Base-by-base conservation (phyloP, 2,329 filamentous ascomycete genomes). In the Nectriaceae sp. region DNA sequence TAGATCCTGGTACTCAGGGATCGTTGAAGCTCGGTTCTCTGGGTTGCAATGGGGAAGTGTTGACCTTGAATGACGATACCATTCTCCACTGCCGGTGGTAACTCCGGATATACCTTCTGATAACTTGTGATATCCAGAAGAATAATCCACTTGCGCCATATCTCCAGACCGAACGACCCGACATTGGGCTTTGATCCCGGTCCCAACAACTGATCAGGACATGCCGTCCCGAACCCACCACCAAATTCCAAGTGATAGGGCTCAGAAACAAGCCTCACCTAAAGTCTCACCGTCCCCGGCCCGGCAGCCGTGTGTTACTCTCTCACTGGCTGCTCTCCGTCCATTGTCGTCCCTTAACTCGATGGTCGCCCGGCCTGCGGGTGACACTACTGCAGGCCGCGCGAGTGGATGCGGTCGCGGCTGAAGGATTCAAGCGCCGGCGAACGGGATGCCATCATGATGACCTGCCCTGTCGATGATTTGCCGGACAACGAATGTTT, bases 281-380 rank as follows among this genome's bases (percentile, higher is more conserved):
- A 29, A 37, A n/a, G 51, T 53, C 57, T 33, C 47, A 45, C 45
- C 46, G 37, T 11, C n/a, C 50, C 46, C 49, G 37, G 46, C 38
- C 29, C 31, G 29, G 41, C 42, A 51, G 59, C 47, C 59, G 59
- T 62, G 57, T 62, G 59, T 62, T 62, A 51, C 48, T 42, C 46
- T 42, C 49, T 59, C 33, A 62, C 20, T 62, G 57, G 59, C 29
- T 40, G 37, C 40, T 45, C 33, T 41, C 39, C 22, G 42, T 33
- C 33, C 43, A 50, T 40, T 37, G 21, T 31, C 26, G 41, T 35
- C 29, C 45, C 19, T 18, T 45, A 26, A 36, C 50, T 43, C 39
- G 45, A 49, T 50, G 48, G 45, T 29, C 13, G 46, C 43, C 40
- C 39, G 45, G 53, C 54, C 48, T 41, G 52, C 52, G 53, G 54